A percentile compares a stretch with the other conserved stretches of the same genome.
phyloP scores from a whole-genome alignment of 805 yeast genomes.

The Candida pseudofarinosa region DNA sequence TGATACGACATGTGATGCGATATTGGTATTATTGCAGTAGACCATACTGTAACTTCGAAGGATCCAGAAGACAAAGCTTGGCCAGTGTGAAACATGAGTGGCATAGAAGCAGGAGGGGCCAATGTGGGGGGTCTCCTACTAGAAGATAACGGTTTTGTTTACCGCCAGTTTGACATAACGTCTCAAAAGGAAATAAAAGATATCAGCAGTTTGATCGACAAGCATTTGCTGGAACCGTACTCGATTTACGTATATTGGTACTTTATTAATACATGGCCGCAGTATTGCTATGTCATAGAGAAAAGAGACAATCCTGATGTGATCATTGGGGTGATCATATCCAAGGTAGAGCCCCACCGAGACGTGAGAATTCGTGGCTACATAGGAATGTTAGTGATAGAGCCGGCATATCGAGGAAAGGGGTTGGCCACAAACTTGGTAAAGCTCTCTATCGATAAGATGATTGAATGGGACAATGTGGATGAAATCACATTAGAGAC shows the following conservation, averaged over 20 bases:
- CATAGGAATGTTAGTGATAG: constrained; percentile 93
- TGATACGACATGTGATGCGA: too few species aligned
- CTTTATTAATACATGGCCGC: constrained; percentile 89
- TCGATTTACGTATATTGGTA: constrained; percentile 89
- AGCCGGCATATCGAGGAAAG: constrained; percentile 60
- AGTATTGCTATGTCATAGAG: constrained; percentile 65
- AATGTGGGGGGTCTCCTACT: too few species aligned
- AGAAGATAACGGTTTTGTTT: constrained; percentile 12
- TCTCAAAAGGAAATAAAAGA: constrained; percentile 42
- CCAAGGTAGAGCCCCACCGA: constrained; percentile 77
- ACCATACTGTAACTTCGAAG: too few species aligned
- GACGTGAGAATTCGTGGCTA: constrained; percentile 77
- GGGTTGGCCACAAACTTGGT: constrained; percentile 83
- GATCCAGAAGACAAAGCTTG: too few species aligned
- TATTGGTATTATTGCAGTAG: too few species aligned
- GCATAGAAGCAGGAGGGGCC: too few species aligned
- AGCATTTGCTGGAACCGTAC: constrained; percentile 88
- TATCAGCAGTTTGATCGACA: constrained; percentile 56
- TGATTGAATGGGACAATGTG: constrained; percentile 58
- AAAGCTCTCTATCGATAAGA: constrained; percentile 52
- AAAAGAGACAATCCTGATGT: constrained; percentile 21
- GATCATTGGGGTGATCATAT: constrained; percentile 79
- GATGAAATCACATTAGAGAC: constrained; percentile 95
- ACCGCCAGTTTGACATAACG: constrained; percentile 19
- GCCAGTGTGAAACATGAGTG: too few species aligned